Base-by-base conservation (phyloP, 176 grass and related monocot genomes). In the Triticum aestivum region DNA sequence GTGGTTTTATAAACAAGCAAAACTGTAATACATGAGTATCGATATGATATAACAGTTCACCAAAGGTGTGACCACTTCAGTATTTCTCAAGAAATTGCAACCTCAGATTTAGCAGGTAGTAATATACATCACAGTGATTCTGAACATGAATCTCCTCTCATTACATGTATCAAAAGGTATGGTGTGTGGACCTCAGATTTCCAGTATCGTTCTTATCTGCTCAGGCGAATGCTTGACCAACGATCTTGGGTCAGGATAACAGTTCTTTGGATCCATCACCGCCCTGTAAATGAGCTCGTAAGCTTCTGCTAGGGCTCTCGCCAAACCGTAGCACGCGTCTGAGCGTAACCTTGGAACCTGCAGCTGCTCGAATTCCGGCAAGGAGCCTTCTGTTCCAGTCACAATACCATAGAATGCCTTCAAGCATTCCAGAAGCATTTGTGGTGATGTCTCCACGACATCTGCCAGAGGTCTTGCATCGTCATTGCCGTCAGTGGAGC, bases 201-300 rank as follows among this genome's bases (percentile, higher is more conserved):
- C 97, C 75, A 99, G 74, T 88, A 99, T 96, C 37, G 97, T 99
- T 79, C 94, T 90, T 73, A 99, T 96, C 75, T 99, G 94, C 39
- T 91, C 88, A 21, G 97, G 97, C 18, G 94, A 91, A 86, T 99
- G 97, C 69, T 93, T 99, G 58, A 88, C 88, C 87, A 96, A 87
- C 10, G 84, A 91, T 83, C 92, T 91, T 11, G 97, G 88, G 82
- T 94, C 94, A 80, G 92, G 94, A 87, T 99, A 99, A 42, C 89
- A 81, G 73, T 99, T 99, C 76, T 83, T 92, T n/a, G 94, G 91
- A 80, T 98, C 94, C 80, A 80, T 73, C 12, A 98, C 97, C 63
- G 89, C 92, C 45, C 83, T 83, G 79, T 96, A 92, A 59, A 98
- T 83, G 52, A 96, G 89, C 62, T 92, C 90, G 80, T 99, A 96